A percentile compares a stretch with the other conserved stretches of the same genome.
These are phyloP conservation scores for Zymoseptoria tritici DNA, from an alignment of 2,329 filamentous ascomycete species.

Conservation along the genomic window DNA sequence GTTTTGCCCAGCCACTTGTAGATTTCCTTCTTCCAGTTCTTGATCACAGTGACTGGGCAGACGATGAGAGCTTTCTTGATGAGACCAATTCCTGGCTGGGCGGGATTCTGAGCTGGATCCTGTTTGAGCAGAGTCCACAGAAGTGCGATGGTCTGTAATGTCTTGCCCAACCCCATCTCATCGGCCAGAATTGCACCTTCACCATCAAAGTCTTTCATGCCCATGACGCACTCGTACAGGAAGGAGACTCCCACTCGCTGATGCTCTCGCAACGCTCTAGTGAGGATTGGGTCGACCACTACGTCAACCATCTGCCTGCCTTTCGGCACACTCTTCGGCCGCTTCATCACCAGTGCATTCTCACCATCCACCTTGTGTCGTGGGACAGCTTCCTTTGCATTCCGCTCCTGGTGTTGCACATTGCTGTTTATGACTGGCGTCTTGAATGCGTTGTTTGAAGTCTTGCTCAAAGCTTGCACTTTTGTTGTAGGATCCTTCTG, in stretches of 20 bases:
- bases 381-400: slow-evolving; percentile 46
- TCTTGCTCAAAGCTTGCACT: slow-evolving; percentile 34
- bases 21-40: slow-evolving; percentile 68
- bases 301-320: slow-evolving; percentile 65
- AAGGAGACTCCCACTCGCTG: slow-evolving; percentile 64
- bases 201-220: slow-evolving; percentile 57
- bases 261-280: slow-evolving; percentile 57
- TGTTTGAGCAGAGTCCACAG: slow-evolving; percentile 68
- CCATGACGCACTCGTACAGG: slow-evolving; percentile 70
- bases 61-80: slow-evolving; percentile 66
- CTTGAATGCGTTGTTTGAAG: slow-evolving; percentile 44
- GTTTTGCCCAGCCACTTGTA: slow-evolving; percentile 67
- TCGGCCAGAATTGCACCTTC: slow-evolving; percentile 66
- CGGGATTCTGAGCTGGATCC: slow-evolving; percentile 60
- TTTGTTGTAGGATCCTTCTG: slow-evolving; percentile 33
- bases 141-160: slow-evolving; percentile 62
- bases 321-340: slow-evolving; percentile 46
- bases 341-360: slow-evolving; percentile 60
- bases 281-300: slow-evolving; percentile 60
- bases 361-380: slow-evolving; percentile 56
- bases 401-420: slow-evolving; percentile 33
- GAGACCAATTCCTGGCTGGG: slow-evolving; percentile 51
- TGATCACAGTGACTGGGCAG: slow-evolving; percentile 63
- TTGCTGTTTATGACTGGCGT: slow-evolving; percentile 51
- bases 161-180: slow-evolving; percentile 71